Base-by-base conservation (phyloP, 2,329 filamentous ascomycete species). In the Chaetoscypha palmicola region DNA sequence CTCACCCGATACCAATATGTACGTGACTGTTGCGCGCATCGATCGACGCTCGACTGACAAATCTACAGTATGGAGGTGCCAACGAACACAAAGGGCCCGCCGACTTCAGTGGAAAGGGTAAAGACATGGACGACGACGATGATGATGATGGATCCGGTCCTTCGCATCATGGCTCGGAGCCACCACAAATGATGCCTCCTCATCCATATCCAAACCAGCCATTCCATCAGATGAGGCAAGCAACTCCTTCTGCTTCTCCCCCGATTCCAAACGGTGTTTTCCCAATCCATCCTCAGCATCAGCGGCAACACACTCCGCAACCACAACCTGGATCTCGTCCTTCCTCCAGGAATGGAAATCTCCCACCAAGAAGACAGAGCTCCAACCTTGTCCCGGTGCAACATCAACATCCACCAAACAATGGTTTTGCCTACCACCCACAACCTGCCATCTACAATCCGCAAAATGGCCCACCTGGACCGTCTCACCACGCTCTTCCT, bases 31-130 rank as follows among this genome's bases (percentile, higher is more conserved):
- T 45, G 42, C 47, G 37, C 36, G 33, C 1, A 11, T 19, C 20
- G 3, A 28, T 12, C 41, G n/a, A 11, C 38, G 16, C 17, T 33
- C 31, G 43, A 39, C 58, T 60, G 39, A 62, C 37, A 37, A 41
- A 23, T 33, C 33, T 33, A 40, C 63, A 96, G 89, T 94, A 94
- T 71, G 89, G 89, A 58, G 83, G 81, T 47, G 83, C 90, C 34
- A 94, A 92, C 66, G 92, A 98, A 66, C 91, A 97, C 68, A 98
- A 97, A 68, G 91, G 91, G 2, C 92, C 92, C 1, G 76, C 77
- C 43, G 92, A 98, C 66, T 98, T 95, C 67, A 86, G 83, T 60
- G 88, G 88, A 53, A 83, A 83, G 65, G 72, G 73, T 46, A 77
- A 76, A 47, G 71, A 70, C 45, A 85, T 54, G 87, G 57, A 92